These are phyloP conservation scores for Backusella tarrabulga DNA, from an alignment of 192 early-diverging fungal genomes.

Conservation along the genomic window DNA sequence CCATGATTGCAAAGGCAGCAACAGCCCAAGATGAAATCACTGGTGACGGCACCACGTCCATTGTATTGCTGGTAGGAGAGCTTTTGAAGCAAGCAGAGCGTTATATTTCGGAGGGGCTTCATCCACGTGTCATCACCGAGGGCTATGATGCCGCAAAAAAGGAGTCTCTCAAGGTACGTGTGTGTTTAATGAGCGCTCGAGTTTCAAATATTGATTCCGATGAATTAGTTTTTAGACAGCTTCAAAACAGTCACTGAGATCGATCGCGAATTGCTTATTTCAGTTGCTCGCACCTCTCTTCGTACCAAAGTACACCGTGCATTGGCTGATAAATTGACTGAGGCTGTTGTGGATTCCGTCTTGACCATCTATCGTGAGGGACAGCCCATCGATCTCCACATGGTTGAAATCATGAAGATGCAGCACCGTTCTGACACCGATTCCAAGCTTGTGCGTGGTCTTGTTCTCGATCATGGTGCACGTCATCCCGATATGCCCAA, in stretches of 20 bases:
- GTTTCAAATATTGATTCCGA: background rate
- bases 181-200: conserved; percentile 38
- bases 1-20: conserved; percentile 98
- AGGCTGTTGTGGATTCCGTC: conserved; percentile 97
- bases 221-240: conserved; percentile 76
- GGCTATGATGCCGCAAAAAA: conserved; percentile 97
- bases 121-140: conserved; percentile 95
- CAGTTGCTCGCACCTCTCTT: conserved; percentile 92
- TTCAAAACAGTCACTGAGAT: conserved; percentile 74
- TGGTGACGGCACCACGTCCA: conserved; percentile 97
- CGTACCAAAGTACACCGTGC: conserved; percentile 91
- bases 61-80: conserved; percentile 96
- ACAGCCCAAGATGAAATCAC: conserved; percentile 99
- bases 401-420: conserved; percentile 99
- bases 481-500: conserved; percentile 99
- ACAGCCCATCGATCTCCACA: conserved; percentile 95
- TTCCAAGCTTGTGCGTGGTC: conserved; percentile 86
- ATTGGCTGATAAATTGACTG: conserved; percentile 88
- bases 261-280: conserved; percentile 88
- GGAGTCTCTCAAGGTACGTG: conserved; percentile 84
- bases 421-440: conserved; percentile 96
- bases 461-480: conserved; percentile 98
- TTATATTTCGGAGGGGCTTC: conserved; percentile 94
- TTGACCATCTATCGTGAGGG: conserved; percentile 78
- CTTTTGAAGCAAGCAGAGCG: conserved; percentile 94